Conservation (phyloP, 2,329 filamentous ascomycete genomes). For the Ceratocystis lukuohia region DNA sequence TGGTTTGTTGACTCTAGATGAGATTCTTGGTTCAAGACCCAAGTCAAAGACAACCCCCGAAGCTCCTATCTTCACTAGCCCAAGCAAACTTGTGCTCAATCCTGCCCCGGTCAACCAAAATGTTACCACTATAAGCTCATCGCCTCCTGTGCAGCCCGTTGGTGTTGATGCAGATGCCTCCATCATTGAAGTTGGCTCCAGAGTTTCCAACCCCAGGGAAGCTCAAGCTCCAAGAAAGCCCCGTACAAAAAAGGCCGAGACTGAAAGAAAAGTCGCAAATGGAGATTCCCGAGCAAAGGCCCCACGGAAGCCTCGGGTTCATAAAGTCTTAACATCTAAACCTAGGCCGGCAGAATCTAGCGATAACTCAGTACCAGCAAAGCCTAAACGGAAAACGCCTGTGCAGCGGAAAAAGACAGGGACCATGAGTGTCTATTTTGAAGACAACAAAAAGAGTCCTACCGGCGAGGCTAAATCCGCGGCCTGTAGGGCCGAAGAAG, state of each 20-base stretch:
- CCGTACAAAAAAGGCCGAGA: slow-evolving; percentile 1
- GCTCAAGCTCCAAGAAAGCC: slow-evolving; percentile 1
- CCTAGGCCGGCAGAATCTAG: neutral
- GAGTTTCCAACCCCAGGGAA: slow-evolving; percentile 1
- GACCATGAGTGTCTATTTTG: neutral
- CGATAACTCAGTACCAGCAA: neutral
- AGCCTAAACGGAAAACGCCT: slow-evolving; percentile 9
- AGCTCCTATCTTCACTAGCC: neutral
- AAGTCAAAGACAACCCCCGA: neutral
- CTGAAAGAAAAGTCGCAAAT: neutral
- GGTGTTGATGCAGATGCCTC: slow-evolving; percentile 6
- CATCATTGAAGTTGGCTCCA: slow-evolving; percentile 11
- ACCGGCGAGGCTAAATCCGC: neutral
- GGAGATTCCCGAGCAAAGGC: slow-evolving; percentile 7
- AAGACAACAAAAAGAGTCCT: neutral
- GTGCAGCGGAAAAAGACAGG: slow-evolving; percentile 7
- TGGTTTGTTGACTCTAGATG: neutral
- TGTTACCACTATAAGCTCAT: neutral
- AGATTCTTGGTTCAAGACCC: neutral
- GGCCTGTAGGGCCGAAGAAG: neutral
- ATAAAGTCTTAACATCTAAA: neutral
- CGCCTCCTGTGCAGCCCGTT: neutral
- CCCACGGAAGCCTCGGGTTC: neutral
- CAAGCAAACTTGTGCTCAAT: neutral
- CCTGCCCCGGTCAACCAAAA: neutral